Evolutionary conservation across 306 rosid genomes (phyloP).

Genomic region (Luffa acutangula): DNA sequence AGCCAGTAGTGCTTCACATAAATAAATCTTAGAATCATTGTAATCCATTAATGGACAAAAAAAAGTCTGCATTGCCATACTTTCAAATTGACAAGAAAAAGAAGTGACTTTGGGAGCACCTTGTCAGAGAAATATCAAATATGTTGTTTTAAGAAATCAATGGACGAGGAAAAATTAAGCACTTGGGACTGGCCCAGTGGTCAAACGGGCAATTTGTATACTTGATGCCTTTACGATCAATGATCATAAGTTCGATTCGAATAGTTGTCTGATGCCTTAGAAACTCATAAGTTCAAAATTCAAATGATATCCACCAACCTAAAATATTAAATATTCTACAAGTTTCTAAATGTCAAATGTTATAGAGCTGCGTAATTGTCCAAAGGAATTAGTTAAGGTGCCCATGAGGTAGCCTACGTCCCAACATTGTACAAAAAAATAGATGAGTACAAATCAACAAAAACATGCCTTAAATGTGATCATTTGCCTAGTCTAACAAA

Average conservation of each 20-base stretch:
- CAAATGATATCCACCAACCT: background rate
- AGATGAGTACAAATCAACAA: background rate
- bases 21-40: background rate
- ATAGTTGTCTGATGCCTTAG: background rate
- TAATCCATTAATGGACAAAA: too few species aligned
- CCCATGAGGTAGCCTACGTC: background rate
- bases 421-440: too few species aligned
- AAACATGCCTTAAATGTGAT: background rate
- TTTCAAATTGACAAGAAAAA: too few species aligned
- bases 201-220: background rate
- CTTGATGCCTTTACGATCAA: background rate
- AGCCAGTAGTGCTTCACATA: background rate
- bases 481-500: background rate
- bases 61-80: too few species aligned
- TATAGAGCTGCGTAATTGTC: background rate
- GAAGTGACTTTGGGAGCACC: too few species aligned
- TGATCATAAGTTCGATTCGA: background rate
- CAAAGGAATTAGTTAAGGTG: background rate
- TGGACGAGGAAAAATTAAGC: background rate
- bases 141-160: too few species aligned
- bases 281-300: too few species aligned
- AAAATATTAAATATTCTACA: too few species aligned
- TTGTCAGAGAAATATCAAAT: too few species aligned
- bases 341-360: background rate
- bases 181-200: background rate